These are phyloP conservation scores for Beauveria rudraprayagi DNA, from an alignment of 2,329 filamentous ascomycete genomes.

Conservation along the genomic window DNA sequence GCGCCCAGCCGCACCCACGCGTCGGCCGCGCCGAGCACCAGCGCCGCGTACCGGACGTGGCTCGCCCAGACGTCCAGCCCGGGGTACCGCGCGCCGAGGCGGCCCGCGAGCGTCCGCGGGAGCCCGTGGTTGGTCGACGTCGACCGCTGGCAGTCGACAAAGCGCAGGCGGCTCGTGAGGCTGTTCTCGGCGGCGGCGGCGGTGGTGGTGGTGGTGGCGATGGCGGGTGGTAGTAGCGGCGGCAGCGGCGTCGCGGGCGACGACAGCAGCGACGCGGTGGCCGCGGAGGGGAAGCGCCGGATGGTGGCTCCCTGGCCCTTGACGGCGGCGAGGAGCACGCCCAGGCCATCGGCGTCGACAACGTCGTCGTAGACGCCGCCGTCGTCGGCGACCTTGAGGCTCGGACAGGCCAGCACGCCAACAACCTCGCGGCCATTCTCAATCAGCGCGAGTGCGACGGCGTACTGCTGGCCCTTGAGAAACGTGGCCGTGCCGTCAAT, in stretches of 20 bases:
- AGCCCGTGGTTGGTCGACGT: slow-evolving; percentile 26
- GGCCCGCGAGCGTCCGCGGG: slow-evolving; percentile 20
- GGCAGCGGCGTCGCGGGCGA: slow-evolving; percentile 16
- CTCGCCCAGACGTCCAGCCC: slow-evolving; percentile 33
- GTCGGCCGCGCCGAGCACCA: slow-evolving; percentile 29
- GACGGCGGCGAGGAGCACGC: slow-evolving; percentile 28
- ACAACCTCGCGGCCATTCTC: slow-evolving; percentile 49
- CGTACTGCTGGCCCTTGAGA: slow-evolving; percentile 53
- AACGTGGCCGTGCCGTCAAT: slow-evolving; percentile 58
- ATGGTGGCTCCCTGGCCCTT: slow-evolving; percentile 24
- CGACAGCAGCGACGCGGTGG: slow-evolving; percentile 14
- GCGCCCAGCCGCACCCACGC: slow-evolving; percentile 26
- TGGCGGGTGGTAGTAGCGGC: slow-evolving; percentile 17
- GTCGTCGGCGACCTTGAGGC: slow-evolving; percentile 32
- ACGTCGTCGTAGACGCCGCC: slow-evolving; percentile 28
- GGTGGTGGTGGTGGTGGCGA: background rate
- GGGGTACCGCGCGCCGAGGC: slow-evolving; percentile 25
- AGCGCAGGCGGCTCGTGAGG: slow-evolving; percentile 19
- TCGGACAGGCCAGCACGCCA: slow-evolving; percentile 55
- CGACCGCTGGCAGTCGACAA: slow-evolving; percentile 27
- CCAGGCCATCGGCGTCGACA: slow-evolving; percentile 26
- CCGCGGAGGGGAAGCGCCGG: slow-evolving; percentile 17
- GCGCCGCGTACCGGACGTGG: slow-evolving; percentile 30
- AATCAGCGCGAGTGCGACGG: slow-evolving; percentile 50
- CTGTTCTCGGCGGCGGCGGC: slow-evolving; percentile 9